Evolutionary conservation across 345 rosid species (phyloP).

Genomic region (Salix purpurea): DNA sequence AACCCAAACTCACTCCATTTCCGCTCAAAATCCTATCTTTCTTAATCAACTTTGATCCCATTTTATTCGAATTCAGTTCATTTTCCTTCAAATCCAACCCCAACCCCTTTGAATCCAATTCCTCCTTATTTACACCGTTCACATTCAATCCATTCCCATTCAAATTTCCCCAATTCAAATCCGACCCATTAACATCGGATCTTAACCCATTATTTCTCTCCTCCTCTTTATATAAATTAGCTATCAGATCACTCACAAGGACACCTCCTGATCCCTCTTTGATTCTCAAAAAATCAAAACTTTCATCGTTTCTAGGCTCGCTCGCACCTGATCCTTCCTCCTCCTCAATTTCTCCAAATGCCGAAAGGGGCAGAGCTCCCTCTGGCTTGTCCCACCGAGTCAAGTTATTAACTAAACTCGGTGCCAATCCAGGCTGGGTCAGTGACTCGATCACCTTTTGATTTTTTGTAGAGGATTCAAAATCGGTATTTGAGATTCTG

Average conservation of each 20-base stretch:
- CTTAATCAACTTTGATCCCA: constrained; percentile 2
- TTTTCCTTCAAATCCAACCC: constrained; percentile 19
- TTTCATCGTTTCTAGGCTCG: constrained; percentile 19
- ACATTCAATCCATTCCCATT: constrained; percentile 8
- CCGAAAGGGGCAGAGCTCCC: constrained; percentile 81
- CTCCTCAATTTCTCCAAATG: constrained; percentile 60
- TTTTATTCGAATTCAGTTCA: constrained; percentile 18
- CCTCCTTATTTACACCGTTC: not conserved
- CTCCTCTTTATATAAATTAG: constrained; percentile 37
- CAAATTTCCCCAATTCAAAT: not conserved
- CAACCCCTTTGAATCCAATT: not conserved
- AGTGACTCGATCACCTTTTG: not conserved
- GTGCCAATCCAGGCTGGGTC: constrained; percentile 26
- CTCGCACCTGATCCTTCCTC: constrained; percentile 32
- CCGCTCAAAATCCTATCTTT: not conserved
- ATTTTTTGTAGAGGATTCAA: constrained; percentile 8
- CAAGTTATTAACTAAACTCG: constrained; percentile 27
- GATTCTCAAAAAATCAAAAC: constrained; percentile 22
- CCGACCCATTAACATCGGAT: constrained; percentile 11
- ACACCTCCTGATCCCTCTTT: constrained; percentile 18
- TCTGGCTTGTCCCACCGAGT: constrained; percentile 38
- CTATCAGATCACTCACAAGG: constrained; percentile 37
- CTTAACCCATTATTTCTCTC: constrained; percentile 16
- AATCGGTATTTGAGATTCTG: not conserved
- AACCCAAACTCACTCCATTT: constrained; percentile 1